phyloP scores from a whole-genome alignment of 2,329 filamentous ascomycete species.

The Diplocarpon rosae region DNA sequence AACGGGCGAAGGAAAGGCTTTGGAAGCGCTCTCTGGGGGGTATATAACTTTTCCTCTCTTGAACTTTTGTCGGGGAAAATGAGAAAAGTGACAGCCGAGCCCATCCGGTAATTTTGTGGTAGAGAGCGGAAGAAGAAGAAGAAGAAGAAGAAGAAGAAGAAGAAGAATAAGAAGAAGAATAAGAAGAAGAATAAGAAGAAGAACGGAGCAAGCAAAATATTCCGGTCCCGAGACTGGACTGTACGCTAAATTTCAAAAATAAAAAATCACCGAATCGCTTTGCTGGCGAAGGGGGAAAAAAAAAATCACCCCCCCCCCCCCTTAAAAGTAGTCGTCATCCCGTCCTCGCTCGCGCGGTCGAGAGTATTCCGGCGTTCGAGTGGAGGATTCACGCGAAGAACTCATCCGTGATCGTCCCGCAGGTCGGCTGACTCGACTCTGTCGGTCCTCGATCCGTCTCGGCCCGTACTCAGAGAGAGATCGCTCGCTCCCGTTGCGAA shows the following conservation, averaged over 20 bases:
- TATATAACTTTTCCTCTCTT: constrained; percentile 21
- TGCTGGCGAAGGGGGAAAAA: constrained; percentile 13
- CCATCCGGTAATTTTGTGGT: constrained; percentile 16
- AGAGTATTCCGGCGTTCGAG: constrained; percentile 14
- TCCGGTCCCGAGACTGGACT: constrained; percentile 10
- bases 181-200: too few relatives aligned
- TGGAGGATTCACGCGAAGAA: constrained; percentile 17
- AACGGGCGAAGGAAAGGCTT: constrained; percentile 9
- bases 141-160: too few relatives aligned
- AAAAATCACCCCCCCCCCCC: too few relatives aligned
- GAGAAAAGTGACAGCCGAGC: constrained; percentile 18
- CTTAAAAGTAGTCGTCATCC: constrained; percentile 9
- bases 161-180: too few relatives aligned
- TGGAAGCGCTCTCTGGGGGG: constrained; percentile 19
- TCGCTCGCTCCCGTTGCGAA: constrained; percentile 37
- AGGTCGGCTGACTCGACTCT: constrained; percentile 16
- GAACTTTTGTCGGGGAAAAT: constrained; percentile 9
- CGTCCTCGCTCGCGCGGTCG: background rate
- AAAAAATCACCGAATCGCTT: constrained; percentile 13
- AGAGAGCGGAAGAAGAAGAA: constrained; percentile 15
- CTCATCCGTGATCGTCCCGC: constrained; percentile 15
- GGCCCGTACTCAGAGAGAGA: constrained; percentile 30
- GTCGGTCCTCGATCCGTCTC: constrained; percentile 19
- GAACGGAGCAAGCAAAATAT: constrained; percentile 11
- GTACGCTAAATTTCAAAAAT: constrained; percentile 18